These are phyloP conservation scores for Aurinia saxatilis DNA, from an alignment of 345 rosid species.

Conservation along the genomic window DNA sequence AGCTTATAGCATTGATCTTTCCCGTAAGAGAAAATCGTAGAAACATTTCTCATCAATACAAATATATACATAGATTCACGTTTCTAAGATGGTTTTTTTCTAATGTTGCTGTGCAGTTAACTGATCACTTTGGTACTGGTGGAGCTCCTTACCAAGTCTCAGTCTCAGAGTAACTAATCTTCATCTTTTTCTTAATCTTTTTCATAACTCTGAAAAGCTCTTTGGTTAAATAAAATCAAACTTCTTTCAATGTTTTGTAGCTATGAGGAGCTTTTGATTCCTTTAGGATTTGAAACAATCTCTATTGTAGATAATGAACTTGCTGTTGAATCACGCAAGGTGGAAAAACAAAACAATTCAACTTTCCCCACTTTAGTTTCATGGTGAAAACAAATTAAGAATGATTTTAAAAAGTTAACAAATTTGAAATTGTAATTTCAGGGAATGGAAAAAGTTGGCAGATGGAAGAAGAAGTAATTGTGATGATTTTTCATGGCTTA, in stretches of 20 bases:
- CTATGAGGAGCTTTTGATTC: slow-evolving; percentile 18
- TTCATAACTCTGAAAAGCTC: neutral
- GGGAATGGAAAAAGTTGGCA: slow-evolving; percentile 76
- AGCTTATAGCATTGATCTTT: slow-evolving; percentile 70
- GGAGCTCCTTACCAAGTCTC: slow-evolving; percentile 21
- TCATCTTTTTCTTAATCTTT: neutral
- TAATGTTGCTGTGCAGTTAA: slow-evolving; percentile 10
- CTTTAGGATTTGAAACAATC: slow-evolving; percentile 17
- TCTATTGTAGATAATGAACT: slow-evolving; percentile 19
- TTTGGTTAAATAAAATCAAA: neutral
- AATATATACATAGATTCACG: neutral
- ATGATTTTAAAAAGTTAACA: neutral
- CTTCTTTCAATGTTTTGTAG: neutral
- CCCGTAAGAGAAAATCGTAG: slow-evolving; percentile 35
- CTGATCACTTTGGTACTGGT: slow-evolving; percentile 5
- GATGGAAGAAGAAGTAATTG: slow-evolving; percentile 49
- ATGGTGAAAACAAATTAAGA: neutral
- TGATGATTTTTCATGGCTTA: neutral
- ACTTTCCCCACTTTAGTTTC: neutral
- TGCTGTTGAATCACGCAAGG: slow-evolving; percentile 49
- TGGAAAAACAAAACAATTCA: slow-evolving; percentile 5
- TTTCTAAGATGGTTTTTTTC: neutral
- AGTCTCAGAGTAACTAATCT: slow-evolving; percentile 36
- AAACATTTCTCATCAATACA: neutral
- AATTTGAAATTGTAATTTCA: slow-evolving; percentile 13